Evolutionary conservation across 208 protist genomes (phyloP).

Genomic region (Leishmania martiniquensis): DNA sequence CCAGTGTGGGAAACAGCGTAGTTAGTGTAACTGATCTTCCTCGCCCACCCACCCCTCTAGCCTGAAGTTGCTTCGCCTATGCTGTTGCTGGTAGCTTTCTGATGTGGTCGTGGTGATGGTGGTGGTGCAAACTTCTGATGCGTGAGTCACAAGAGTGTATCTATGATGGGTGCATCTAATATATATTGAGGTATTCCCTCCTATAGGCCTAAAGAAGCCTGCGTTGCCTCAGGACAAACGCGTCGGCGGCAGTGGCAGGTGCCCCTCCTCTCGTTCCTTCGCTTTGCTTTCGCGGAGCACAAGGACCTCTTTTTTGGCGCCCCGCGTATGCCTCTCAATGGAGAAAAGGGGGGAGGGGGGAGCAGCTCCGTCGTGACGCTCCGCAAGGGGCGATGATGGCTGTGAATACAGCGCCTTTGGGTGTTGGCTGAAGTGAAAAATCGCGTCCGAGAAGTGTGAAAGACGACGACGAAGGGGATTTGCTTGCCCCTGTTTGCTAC

Average conservation of each 20-base stretch:
- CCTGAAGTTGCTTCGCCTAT: no score
- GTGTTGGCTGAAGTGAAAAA: neutral
- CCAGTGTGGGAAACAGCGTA: neutral
- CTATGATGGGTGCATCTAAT: slow-evolving; percentile 1
- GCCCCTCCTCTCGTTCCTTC: no score
- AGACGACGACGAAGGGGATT: neutral
- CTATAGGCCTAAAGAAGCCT: neutral
- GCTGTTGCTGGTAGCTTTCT: neutral
- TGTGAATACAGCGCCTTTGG: neutral
- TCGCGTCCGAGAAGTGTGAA: neutral
- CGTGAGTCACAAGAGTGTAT: neutral
- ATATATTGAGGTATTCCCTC: neutral
- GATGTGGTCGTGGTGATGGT: neutral
- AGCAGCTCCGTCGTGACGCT: neutral
- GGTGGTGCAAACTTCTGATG: neutral
- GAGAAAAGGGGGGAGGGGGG: neutral
- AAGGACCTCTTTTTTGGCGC: neutral
- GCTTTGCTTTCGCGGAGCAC: neutral
- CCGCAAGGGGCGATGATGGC: neutral
- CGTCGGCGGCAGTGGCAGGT: neutral
- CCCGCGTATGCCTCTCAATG: neutral
- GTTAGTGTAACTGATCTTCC: neutral
- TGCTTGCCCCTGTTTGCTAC: neutral
- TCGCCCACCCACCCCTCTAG: neutral
- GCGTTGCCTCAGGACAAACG: neutral